Evolutionary conservation across 306 rosid species (phyloP).

Genomic region (Acacia acuminata): DNA sequence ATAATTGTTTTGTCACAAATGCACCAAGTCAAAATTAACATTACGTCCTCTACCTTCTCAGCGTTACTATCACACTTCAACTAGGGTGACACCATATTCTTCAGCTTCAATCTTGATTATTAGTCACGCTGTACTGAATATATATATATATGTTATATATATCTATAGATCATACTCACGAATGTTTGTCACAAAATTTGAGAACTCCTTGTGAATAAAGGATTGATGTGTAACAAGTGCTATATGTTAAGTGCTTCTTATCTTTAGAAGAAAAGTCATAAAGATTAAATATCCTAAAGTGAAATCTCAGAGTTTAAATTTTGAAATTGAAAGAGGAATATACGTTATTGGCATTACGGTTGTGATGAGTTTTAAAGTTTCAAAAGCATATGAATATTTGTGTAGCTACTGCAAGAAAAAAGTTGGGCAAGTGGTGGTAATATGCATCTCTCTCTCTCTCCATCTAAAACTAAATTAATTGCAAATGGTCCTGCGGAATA

Average conservation of each 20-base stretch:
- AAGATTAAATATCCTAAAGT: neutral
- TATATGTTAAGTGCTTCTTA: neutral
- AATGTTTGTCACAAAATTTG: neutral
- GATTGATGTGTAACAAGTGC: neutral
- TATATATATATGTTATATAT: no score
- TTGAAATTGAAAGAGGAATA: neutral
- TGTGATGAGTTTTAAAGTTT: neutral
- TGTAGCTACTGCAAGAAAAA: conserved; percentile 1
- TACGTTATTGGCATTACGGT: neutral
- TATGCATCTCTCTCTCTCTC: conserved; percentile 1
- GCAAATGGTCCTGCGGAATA: conserved; percentile 63
- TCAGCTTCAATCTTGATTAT: neutral
- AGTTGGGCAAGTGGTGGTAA: conserved; percentile 18
- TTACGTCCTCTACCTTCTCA: conserved; percentile 33
- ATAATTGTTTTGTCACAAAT: conserved; percentile 31
- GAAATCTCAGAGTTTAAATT: neutral
- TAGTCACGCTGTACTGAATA: neutral
- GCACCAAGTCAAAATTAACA: neutral
- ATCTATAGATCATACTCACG: neutral
- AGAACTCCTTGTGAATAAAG: neutral
- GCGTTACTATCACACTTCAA: neutral
- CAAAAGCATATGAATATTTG: neutral
- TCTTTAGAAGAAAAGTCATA: neutral
- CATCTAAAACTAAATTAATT: conserved; percentile 57
- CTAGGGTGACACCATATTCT: neutral